phyloP scores from a whole-genome alignment of 2,329 filamentous ascomycete genomes.

The Exophiala sp. region DNA sequence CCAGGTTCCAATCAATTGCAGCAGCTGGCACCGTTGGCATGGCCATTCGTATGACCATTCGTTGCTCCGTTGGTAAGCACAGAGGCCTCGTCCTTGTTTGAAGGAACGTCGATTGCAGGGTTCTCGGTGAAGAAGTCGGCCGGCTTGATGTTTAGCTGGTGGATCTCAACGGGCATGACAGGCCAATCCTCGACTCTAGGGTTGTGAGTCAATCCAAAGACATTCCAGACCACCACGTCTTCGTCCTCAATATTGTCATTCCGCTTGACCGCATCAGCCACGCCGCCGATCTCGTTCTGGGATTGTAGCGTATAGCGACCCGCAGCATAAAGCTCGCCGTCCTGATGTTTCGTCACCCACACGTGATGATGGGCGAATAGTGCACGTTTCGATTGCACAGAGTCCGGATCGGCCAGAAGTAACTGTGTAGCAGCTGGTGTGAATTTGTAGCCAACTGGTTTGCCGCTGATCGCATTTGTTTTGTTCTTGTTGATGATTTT shows the following conservation, averaged over 20 bases:
- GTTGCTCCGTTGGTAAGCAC: constrained; percentile 23
- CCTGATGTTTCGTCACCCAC: constrained; percentile 50
- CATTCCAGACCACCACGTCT: constrained; percentile 50
- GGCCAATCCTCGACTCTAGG: constrained; percentile 52
- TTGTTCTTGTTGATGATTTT: constrained; percentile 48
- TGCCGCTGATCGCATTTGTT: constrained; percentile 42
- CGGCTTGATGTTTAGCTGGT: constrained; percentile 47
- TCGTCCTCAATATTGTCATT: constrained; percentile 42
- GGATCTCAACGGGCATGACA: constrained; percentile 46
- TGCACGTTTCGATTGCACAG: constrained; percentile 45
- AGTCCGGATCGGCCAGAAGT: constrained; percentile 44
- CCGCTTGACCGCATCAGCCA: constrained; percentile 43
- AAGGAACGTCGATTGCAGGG: constrained; percentile 53
- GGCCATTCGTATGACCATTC: constrained; percentile 13
- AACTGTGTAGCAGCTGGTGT: constrained; percentile 46
- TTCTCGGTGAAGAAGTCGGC: constrained; percentile 54
- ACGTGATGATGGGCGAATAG: constrained; percentile 50
- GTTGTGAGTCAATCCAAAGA: constrained; percentile 52
- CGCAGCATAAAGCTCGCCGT: constrained; percentile 50
- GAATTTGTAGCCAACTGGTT: constrained; percentile 49
- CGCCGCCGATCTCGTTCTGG: constrained; percentile 42
- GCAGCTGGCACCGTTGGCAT: background rate
- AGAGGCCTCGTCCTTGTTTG: constrained; percentile 34
- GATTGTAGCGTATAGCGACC: constrained; percentile 49
- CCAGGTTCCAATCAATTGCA: background rate